Evolutionary conservation across 1,284 basidiomycete genomes (phyloP), one percentile per base, ranked within the genome.

Genomic region (Mycosarcoma mackinlayi): DNA sequence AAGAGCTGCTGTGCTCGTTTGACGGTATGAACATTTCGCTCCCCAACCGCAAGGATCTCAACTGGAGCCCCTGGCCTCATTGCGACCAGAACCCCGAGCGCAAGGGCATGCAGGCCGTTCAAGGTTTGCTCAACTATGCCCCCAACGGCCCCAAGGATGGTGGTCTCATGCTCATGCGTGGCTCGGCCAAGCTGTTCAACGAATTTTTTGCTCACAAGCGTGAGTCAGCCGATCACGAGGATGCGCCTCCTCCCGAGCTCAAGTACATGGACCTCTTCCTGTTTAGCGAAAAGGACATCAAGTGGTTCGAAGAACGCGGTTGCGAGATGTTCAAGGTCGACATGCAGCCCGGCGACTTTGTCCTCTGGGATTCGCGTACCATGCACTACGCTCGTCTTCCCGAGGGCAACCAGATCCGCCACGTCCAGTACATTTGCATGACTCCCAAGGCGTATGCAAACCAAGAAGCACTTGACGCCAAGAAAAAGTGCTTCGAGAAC

Each of bases 141-240:
- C 57, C 77, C 27, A 84, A 84, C 70, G 85, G 84, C 4, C 82
- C 83, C 6, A 61, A 83, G 38, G 85, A 85, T 48, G 85, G 85
- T 35, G 84, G 85, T 14, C 77, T 85, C 10, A 82, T 84, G 77
- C 80, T 85, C 40, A 80, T 84, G 61, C 75, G 79, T 31, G 83
- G 83, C 9, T 80, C 78, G 6, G 73, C 78, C 35, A 61, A 76
- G n/a, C 64, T 84, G 3, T 80, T 83, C 39, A 76, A 77, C 53
- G 62, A 84, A 54, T 84, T 80, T 73, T 84, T 84, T 50, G 78
- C 79, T 25, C 71, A 75, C 50, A 52, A 52, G 50, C 50, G 50
- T 16, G 50, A 52, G 19, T 52, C 50, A 4, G n/a, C 77, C 78
- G 64, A 77, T 73, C 16, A 35, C 79, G 34, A 71, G 81, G 19